Percentiles rank a stretch among this genome's conserved stretches.
These are phyloP conservation scores for Psilocybe cubensis DNA, from an alignment of 768 basidiomycete genomes.

Conservation along the genomic window DNA sequence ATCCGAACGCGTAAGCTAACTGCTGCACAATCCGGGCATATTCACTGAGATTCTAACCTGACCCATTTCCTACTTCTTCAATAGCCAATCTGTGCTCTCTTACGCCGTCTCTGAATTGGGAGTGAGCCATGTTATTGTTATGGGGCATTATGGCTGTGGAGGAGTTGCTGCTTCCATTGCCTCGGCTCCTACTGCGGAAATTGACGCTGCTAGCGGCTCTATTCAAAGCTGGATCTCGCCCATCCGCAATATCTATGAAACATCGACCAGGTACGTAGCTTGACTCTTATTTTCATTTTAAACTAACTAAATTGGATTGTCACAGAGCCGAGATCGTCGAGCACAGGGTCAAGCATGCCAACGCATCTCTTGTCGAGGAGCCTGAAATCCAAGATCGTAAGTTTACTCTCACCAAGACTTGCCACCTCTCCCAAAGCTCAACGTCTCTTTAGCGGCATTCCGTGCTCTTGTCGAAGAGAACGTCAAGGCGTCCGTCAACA, in stretches of 20 bases:
- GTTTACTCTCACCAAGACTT: constrained; percentile 12
- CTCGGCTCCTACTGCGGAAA: constrained; percentile 19
- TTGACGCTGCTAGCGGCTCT: constrained; percentile 32
- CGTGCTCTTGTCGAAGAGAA: constrained; percentile 50
- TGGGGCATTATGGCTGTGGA: constrained; percentile 49
- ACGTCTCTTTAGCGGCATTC: constrained; percentile 35
- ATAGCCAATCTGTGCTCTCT: constrained; percentile 33
- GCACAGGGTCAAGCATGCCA: constrained; percentile 29
- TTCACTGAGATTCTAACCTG: background rate
- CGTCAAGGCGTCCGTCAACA: constrained; percentile 34
- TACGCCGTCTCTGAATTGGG: constrained; percentile 40
- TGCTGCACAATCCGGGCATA: background rate
- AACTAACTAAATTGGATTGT: background rate
- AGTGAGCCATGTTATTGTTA: constrained; percentile 44
- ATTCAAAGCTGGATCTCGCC: constrained; percentile 46
- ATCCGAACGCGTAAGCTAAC: constrained; percentile 35
- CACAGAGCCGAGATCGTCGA: constrained; percentile 37
- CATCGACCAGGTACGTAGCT: constrained; percentile 33
- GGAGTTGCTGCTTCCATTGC: constrained; percentile 43
- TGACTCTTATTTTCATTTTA: background rate
- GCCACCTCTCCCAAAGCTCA: background rate
- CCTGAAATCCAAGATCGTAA: constrained; percentile 34
- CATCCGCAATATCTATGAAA: constrained; percentile 39
- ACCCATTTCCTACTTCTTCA: background rate
- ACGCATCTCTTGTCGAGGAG: constrained; percentile 20